Percentiles rank a stretch among this genome's conserved stretches.
Evolutionary conservation across 1,139 yeast species (phyloP).

Genomic region (Pichia norvegensis): DNA sequence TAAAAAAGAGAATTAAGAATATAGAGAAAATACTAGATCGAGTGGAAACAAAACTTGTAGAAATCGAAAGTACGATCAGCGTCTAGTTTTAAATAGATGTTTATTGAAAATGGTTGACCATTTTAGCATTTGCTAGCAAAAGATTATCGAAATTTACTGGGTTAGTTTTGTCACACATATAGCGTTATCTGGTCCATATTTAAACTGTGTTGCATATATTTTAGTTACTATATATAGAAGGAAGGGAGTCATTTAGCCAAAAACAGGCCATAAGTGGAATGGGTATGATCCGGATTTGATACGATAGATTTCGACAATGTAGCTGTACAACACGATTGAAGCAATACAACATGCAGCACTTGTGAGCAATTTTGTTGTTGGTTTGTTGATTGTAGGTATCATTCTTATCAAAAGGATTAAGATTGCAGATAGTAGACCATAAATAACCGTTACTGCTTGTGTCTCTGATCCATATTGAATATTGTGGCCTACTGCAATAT

Average conservation of each 20-base stretch:
- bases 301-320: slow-evolving; percentile 47
- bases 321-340: slow-evolving; percentile 46
- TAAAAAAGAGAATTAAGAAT: slow-evolving; percentile 32
- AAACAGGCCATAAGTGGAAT: slow-evolving; percentile 24
- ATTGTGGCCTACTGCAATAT: slow-evolving; percentile 61
- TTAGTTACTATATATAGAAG: not conserved
- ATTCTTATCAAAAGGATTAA: slow-evolving; percentile 43
- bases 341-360: slow-evolving; percentile 34
- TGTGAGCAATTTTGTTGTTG: slow-evolving; percentile 38
- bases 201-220: too few relatives aligned
- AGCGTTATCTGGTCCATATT: too few relatives aligned
- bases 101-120: too few relatives aligned
- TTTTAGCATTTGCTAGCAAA: too few relatives aligned
- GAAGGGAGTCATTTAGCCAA: not conserved
- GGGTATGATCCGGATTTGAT: slow-evolving; percentile 61
- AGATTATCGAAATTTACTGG: too few relatives aligned
- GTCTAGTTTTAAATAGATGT: not conserved
- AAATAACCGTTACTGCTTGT: slow-evolving; percentile 60
- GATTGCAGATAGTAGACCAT: slow-evolving; percentile 47
- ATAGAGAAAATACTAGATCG: slow-evolving; percentile 30
- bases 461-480: slow-evolving; percentile 76
- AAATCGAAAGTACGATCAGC: slow-evolving; percentile 14
- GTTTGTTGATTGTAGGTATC: slow-evolving; percentile 38
- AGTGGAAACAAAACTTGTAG: slow-evolving; percentile 31
- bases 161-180: too few relatives aligned